Evolutionary conservation across 331 rosid species (phyloP).

Genomic region (Pyrus hybrid): DNA sequence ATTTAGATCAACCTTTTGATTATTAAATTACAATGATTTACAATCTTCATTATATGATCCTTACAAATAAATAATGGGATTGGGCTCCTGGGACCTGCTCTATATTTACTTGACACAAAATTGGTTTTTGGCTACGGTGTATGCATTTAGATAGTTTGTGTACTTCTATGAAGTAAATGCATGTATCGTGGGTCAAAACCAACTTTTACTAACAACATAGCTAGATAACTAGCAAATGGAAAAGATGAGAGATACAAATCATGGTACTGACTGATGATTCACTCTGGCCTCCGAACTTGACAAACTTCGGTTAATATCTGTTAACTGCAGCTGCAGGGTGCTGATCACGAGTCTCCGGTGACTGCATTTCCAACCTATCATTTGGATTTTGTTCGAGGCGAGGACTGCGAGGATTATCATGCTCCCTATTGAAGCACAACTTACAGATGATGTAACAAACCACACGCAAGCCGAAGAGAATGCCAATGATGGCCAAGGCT

Average conservation of each 20-base stretch:
- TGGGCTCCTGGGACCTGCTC: too few species aligned
- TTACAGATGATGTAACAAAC: constrained; percentile 16
- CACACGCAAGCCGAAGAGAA: constrained; percentile 26
- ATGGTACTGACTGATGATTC: neutral
- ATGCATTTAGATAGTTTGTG: too few species aligned
- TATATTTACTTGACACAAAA: too few species aligned
- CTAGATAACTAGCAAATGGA: neutral
- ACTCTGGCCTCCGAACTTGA: neutral
- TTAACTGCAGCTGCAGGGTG: neutral
- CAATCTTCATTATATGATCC: too few species aligned
- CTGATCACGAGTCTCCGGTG: neutral
- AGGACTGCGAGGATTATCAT: neutral
- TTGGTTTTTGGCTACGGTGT: too few species aligned
- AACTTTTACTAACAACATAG: neutral
- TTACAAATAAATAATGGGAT: too few species aligned
- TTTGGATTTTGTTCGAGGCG: neutral
- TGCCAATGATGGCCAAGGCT: constrained; percentile 28
- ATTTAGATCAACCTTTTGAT: too few species aligned
- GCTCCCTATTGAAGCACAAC: neutral
- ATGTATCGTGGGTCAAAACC: too few species aligned
- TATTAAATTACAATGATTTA: too few species aligned
- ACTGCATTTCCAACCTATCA: constrained; percentile 7
- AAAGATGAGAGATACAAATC: neutral
- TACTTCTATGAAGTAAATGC: too few species aligned
- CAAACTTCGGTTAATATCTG: neutral